Conservation (phyloP, 371 early-diverging fungal species). For the Nematocida ausubeli region DNA sequence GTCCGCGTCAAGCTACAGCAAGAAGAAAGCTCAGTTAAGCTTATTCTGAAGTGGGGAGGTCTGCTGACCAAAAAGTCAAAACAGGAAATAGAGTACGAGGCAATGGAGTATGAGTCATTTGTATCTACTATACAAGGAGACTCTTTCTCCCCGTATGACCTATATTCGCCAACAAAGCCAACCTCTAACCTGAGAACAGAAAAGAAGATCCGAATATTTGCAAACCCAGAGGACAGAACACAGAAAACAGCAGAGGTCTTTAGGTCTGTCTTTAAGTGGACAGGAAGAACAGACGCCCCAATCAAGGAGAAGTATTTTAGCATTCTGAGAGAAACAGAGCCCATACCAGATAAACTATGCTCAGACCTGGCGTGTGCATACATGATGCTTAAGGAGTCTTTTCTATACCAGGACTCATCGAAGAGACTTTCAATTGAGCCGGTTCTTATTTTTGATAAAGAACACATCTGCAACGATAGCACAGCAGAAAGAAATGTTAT, state of each 20-base stretch:
- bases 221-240: constrained; percentile 44
- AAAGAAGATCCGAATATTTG: constrained; percentile 8
- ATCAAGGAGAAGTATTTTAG: constrained; percentile 1
- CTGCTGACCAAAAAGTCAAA: neutral
- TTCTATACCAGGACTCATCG: neutral
- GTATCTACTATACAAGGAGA: constrained; percentile 12
- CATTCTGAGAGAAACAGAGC: neutral
- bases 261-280: constrained; percentile 9
- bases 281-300: neutral
- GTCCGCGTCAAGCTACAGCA: constrained; percentile 28
- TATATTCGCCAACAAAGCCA: constrained; percentile 10
- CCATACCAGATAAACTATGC: neutral
- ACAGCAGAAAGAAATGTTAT: neutral
- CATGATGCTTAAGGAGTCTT: neutral
- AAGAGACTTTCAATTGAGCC: neutral
- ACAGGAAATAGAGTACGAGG: constrained; percentile 51
- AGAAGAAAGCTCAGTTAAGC: neutral
- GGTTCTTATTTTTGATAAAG: neutral
- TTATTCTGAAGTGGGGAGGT: constrained; percentile 51
- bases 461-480: neutral
- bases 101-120: constrained; percentile 44
- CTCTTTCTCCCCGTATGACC: constrained; percentile 9
- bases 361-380: neutral
- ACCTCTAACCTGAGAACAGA: neutral
- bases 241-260: constrained; percentile 31